These are phyloP conservation scores for Cordyceps cicadae DNA, from an alignment of 2,329 filamentous ascomycete species.

Conservation along the genomic window DNA sequence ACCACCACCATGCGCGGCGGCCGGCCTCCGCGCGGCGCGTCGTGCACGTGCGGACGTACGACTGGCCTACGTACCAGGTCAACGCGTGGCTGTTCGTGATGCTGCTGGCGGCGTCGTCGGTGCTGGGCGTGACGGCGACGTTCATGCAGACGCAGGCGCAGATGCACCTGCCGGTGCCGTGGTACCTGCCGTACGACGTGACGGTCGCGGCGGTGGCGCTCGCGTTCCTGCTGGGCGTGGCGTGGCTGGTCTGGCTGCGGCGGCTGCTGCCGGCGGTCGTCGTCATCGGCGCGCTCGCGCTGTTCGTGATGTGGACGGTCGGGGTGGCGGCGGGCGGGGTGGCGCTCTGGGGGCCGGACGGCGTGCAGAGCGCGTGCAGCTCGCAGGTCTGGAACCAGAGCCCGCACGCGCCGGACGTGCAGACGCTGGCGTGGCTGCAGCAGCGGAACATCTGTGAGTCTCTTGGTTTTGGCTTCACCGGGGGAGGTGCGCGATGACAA, in stretches of 20 bases:
- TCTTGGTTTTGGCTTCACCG: not conserved
- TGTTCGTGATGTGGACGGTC: constrained; percentile 61
- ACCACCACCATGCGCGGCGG: constrained; percentile 18
- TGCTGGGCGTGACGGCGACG: constrained; percentile 53
- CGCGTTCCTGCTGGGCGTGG: constrained; percentile 55
- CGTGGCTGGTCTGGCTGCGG: constrained; percentile 54
- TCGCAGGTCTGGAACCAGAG: constrained; percentile 45
- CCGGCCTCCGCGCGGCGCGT: constrained; percentile 19
- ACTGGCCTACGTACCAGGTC: constrained; percentile 60
- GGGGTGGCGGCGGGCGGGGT: constrained; percentile 54
- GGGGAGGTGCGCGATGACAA: not conserved
- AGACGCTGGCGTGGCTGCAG: constrained; percentile 56
- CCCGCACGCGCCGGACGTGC: constrained; percentile 41
- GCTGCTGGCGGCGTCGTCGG: constrained; percentile 48
- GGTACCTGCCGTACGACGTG: constrained; percentile 63
- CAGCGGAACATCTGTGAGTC: constrained; percentile 53
- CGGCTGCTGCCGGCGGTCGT: constrained; percentile 54
- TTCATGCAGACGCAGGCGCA: constrained; percentile 53
- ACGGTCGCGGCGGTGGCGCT: constrained; percentile 52
- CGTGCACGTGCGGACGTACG: constrained; percentile 49
- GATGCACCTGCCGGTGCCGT: constrained; percentile 47
- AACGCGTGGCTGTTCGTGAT: constrained; percentile 62
- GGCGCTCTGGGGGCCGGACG: constrained; percentile 53
- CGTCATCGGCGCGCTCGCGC: constrained; percentile 55
- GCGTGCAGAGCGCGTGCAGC: constrained; percentile 52